Percentiles rank a stretch among this genome's conserved stretches.
phyloP scores from a whole-genome alignment of 2,329 filamentous ascomycete species.

The Verticillium tricorpus region DNA sequence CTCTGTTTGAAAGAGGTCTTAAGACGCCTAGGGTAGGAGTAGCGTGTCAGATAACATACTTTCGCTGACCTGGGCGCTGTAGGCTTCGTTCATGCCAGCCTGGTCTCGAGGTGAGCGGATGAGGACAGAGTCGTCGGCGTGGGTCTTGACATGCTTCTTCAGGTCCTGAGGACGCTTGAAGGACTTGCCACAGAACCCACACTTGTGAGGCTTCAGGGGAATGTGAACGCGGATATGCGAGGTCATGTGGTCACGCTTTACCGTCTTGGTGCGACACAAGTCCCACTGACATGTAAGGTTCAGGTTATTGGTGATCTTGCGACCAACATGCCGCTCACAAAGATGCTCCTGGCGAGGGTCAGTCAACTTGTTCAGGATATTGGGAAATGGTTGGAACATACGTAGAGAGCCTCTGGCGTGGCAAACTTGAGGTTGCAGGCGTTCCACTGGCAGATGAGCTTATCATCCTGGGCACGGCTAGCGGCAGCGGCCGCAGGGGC shows the following conservation, averaged over 20 bases:
- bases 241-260: conserved; percentile 98
- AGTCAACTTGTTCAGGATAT: neutral
- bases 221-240: conserved; percentile 98
- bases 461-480: conserved; percentile 35
- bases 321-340: conserved; percentile 95
- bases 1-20: conserved; percentile 21
- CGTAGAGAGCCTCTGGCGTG: conserved; percentile 55
- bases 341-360: conserved; percentile 73
- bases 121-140: conserved; percentile 88
- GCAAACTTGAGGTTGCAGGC: conserved; percentile 55
- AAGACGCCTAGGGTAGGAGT: conserved; percentile 14
- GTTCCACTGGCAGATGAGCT: conserved; percentile 57
- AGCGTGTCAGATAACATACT: conserved; percentile 32
- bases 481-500: conserved; percentile 2
- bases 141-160: conserved; percentile 99
- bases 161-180: conserved; percentile 99
- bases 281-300: conserved; percentile 98
- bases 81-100: conserved; percentile 43
- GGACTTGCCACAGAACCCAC: conserved; percentile 96
- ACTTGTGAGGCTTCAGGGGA: conserved; percentile 98
- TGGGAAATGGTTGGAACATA: conserved; percentile 29
- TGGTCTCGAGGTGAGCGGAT: conserved; percentile 49
- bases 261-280: conserved; percentile 89
- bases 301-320: conserved; percentile 98
- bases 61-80: conserved; percentile 49